Base-by-base conservation (phyloP, 495 filamentous ascomycete genomes). In the Neurospora sp. region DNA sequence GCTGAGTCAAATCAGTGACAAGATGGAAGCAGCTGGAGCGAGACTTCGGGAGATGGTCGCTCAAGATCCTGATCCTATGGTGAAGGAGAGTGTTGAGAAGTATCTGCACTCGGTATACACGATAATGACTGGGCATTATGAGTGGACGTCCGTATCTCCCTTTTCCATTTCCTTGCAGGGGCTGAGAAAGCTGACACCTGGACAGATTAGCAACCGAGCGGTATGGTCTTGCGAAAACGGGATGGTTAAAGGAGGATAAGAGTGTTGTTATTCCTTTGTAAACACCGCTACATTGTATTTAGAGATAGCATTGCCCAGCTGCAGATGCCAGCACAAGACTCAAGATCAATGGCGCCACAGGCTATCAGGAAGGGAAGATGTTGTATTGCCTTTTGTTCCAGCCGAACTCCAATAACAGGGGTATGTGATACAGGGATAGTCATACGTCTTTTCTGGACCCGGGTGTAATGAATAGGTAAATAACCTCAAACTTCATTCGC, bases 101-200 rank as follows among this genome's bases (percentile, higher is more conserved):
- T 74, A 74, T 16, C 10, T 76, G 12, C 27, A 44, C 2, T 39
- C 12, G n/a, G 70, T 73, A 14, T 44, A 35, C 22, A 74, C 73
- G 1, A 68, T 69, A 10, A 69, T 74, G 73, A 76, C 69, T 3
- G 73, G 75, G 5, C 74, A 68, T n/a, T 74, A 74, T 35, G 70
- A 41, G 61, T 76, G 73, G 75, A 71, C 73, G 75, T 46, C 8
- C 18, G 42, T 46, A 46, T 10, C 18, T 10, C 42, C 18, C 42
- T 10, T 10, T 46, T 9, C 18, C 42, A n/a, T 46, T 46, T n/a
- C 18, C 8, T 46, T 46, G 42, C 42, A 10, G 8, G 7, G 18
- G 42, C 42, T 9, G 3, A 46, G 42, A 20, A 46, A 46, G 42
- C 42, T 46, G 8, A 46, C 42, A 10, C 4, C 2, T 46, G 1